These are phyloP conservation scores for Ascochyta lentis DNA, from an alignment of 2,329 filamentous ascomycete species.

Conservation along the genomic window DNA sequence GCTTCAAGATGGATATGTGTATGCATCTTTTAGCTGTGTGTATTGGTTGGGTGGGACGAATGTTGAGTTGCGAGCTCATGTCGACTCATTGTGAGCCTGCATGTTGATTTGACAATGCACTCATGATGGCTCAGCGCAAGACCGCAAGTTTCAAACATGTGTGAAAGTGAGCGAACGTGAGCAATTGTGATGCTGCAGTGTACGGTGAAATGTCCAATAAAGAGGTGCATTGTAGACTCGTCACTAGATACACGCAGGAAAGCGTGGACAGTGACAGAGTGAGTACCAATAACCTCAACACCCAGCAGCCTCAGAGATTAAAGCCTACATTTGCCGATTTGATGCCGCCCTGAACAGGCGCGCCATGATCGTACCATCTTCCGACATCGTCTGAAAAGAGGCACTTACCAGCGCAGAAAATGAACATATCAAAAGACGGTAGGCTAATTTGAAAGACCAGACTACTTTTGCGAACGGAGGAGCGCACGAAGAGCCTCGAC, in stretches of 20 bases:
- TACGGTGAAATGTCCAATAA: neutral
- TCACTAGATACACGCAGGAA: slow-evolving; percentile 1
- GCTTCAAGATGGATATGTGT: no score
- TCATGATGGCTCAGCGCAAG: neutral
- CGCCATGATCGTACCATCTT: slow-evolving; percentile 32
- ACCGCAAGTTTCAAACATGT: neutral
- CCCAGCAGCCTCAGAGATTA: slow-evolving; percentile 27
- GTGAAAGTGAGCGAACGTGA: neutral
- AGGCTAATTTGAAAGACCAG: slow-evolving; percentile 24
- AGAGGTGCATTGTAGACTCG: neutral
- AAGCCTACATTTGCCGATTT: slow-evolving; percentile 41
- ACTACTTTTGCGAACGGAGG: slow-evolving; percentile 51
- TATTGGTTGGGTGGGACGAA: neutral
- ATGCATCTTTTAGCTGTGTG: no score
- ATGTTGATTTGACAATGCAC: neutral
- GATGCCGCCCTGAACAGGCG: slow-evolving; percentile 27
- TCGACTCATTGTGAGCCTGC: slow-evolving; percentile 11
- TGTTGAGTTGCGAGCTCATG: neutral
- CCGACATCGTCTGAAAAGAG: slow-evolving; percentile 43
- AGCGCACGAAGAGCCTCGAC: slow-evolving; percentile 64
- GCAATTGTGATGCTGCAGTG: neutral
- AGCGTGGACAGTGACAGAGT: slow-evolving; percentile 7
- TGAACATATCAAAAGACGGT: slow-evolving; percentile 1
- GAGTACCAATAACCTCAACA: slow-evolving; percentile 3
- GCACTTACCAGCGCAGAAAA: slow-evolving; percentile 2